Evolutionary conservation across 805 yeast species (phyloP), one percentile per base, ranked within the genome.

Genomic region (Candida pseudofarinosa): DNA sequence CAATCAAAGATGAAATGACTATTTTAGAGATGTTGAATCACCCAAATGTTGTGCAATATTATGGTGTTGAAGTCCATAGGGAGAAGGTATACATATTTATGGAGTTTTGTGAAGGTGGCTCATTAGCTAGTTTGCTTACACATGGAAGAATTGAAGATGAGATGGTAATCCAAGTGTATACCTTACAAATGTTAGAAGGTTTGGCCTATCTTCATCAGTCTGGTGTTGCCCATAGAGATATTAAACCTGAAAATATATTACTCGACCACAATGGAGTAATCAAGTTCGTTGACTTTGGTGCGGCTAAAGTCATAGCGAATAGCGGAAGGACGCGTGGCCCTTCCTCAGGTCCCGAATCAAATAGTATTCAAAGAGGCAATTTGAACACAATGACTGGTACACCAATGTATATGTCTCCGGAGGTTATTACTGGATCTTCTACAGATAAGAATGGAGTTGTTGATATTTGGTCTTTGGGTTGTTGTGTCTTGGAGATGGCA

Each of bases 321-420:
- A 77, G 82, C 4, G 81, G 79, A 14, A 58, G 65, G 30, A 73
- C 76, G 0, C 53, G 71, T 42, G 61, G 40, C 7, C 47, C 54
- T 8, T 32, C 34, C 7, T 8, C 34, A 7, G 51, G 59, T 38
- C 42, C 43, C 10, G 33, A n/a, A 2, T 40, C 26, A 34, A 51
- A 40, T 12, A 46, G 47, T n/a, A 43, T 53, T 2, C 35, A 41
- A 30, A 47, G 47, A 30, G 46, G 44, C 38, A 66, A 73, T 51
- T 69, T 76, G 47, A 67, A 64, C 38, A 69, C 77, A 20, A 74
- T 85, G 71, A 82, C 95, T 2, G 99, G 99, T 33, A 93, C 99
- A 0, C 98, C 98, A 13, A 93, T 91, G 97, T 93, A 93, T 65
- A 91, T 93, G 98, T 88, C 98, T 0, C 99, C 99, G 0, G 99